Percentiles rank a stretch among this genome's conserved stretches.
phyloP scores from a whole-genome alignment of 2,329 filamentous ascomycete species.

The Capronia epimyces region DNA sequence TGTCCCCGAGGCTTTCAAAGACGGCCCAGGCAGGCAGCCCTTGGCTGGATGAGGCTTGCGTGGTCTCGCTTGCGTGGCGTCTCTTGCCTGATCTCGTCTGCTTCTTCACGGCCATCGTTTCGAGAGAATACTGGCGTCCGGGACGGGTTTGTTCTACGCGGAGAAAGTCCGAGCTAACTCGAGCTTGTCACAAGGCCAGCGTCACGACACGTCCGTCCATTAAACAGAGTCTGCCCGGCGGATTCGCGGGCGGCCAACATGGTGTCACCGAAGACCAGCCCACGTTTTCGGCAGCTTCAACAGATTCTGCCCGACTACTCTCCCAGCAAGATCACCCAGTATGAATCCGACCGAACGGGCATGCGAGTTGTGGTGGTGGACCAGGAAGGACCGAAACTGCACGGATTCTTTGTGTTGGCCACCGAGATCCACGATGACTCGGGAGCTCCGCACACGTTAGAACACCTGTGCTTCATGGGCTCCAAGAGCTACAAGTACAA shows the following conservation, averaged over 20 bases:
- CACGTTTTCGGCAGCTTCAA: slow-evolving; percentile 70
- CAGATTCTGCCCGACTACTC: slow-evolving; percentile 87
- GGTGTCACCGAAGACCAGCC: slow-evolving; percentile 13
- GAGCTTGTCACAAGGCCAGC: slow-evolving; percentile 4
- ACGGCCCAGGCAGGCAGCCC: neutral
- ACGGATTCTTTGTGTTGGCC: slow-evolving; percentile 89
- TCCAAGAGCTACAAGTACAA: slow-evolving; percentile 93
- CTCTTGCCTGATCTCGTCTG: slow-evolving; percentile 2
- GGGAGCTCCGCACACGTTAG: slow-evolving; percentile 80
- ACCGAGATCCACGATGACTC: slow-evolving; percentile 98
- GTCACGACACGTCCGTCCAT: neutral
- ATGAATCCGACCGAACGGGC: slow-evolving; percentile 89
- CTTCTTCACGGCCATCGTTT: neutral
- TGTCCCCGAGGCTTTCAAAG: neutral
- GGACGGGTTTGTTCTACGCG: neutral
- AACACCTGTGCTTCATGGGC: slow-evolving; percentile 81
- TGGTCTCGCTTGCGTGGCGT: neutral
- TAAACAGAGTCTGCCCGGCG: neutral
- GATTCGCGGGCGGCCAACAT: slow-evolving; percentile 6
- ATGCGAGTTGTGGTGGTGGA: slow-evolving; percentile 93
- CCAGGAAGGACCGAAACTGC: slow-evolving; percentile 87
- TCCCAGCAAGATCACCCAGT: slow-evolving; percentile 81
- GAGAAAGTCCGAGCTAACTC: slow-evolving; percentile 5
- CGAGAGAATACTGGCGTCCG: neutral
- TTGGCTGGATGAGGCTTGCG: neutral